A percentile compares a stretch with the other conserved stretches of the same genome.
These are phyloP conservation scores for Carnegiea gigantea DNA, from an alignment of 179 eudicot genomes.

Conservation along the genomic window DNA sequence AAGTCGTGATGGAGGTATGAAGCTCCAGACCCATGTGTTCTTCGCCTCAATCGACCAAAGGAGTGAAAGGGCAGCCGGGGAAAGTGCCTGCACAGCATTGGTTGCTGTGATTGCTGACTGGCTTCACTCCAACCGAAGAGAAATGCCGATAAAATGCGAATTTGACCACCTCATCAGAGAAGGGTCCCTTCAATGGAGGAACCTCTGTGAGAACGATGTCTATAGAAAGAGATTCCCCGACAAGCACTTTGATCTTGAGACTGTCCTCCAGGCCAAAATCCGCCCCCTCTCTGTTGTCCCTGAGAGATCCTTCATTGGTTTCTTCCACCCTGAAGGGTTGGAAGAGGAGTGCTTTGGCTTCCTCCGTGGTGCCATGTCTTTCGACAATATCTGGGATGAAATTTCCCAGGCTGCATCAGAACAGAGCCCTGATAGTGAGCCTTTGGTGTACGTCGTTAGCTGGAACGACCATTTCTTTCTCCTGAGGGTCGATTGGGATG, in stretches of 20 bases:
- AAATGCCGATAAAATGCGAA: slow-evolving; percentile 67
- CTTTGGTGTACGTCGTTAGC: slow-evolving; percentile 65
- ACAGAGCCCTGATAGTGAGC: slow-evolving; percentile 27
- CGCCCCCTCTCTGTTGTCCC: slow-evolving; percentile 57
- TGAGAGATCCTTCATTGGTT: slow-evolving; percentile 74
- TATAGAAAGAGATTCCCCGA: slow-evolving; percentile 70
- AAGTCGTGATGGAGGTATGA: slow-evolving; percentile 70
- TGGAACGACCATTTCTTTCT: slow-evolving; percentile 92
- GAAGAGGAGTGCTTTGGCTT: slow-evolving; percentile 61
- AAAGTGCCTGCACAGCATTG: slow-evolving; percentile 75
- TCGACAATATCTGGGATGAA: slow-evolving; percentile 87
- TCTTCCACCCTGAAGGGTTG: slow-evolving; percentile 73
- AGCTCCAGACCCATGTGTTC: slow-evolving; percentile 58
- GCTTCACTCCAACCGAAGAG: slow-evolving; percentile 54
- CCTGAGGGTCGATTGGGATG: slow-evolving; percentile 73
- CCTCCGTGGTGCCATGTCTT: slow-evolving; percentile 80
- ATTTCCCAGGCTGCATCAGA: slow-evolving; percentile 46
- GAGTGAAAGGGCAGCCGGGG: slow-evolving; percentile 67
- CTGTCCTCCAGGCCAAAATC: slow-evolving; percentile 65
- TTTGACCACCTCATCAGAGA: slow-evolving; percentile 63
- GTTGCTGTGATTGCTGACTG: slow-evolving; percentile 73
- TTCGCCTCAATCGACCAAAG: slow-evolving; percentile 80
- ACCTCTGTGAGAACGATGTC: slow-evolving; percentile 50
- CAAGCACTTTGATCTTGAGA: slow-evolving; percentile 88
- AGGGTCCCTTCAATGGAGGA: slow-evolving; percentile 73